phyloP scores from a whole-genome alignment of 768 basidiomycete species.

The Austroboletus eburneus region DNA sequence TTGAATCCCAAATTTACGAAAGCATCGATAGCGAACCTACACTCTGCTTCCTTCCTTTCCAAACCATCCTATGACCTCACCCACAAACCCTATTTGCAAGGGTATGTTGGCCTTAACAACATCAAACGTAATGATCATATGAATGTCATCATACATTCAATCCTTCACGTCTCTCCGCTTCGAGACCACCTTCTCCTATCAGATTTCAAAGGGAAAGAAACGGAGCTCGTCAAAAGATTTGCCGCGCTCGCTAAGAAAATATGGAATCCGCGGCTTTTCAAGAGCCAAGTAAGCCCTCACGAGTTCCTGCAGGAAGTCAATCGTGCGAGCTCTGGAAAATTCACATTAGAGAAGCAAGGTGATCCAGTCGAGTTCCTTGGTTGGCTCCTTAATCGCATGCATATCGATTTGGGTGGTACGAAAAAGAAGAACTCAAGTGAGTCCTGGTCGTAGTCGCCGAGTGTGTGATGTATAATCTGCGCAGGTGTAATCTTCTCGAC shows the following conservation, averaged over 20 bases:
- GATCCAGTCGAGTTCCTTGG: conserved; percentile 95
- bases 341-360: conserved; percentile 89
- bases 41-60: conserved; percentile 52
- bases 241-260: conserved; percentile 85
- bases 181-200: conserved; percentile 85
- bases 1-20: conserved; percentile 84
- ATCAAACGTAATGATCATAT: conserved; percentile 97
- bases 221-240: conserved; percentile 87
- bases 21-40: conserved; percentile 49
- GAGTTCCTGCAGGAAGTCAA: conserved; percentile 98
- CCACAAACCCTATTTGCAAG: conserved; percentile 80
- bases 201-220: conserved; percentile 64
- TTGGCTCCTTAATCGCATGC: conserved; percentile 92
- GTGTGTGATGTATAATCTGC: conserved; percentile 14
- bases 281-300: conserved; percentile 97
- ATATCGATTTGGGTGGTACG: conserved; percentile 92
- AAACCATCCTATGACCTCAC: conserved; percentile 84
- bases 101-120: conserved; percentile 95
- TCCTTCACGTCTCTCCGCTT: conserved; percentile 87
- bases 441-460: conserved; percentile 29
- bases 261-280: conserved; percentile 96
- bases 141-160: conserved; percentile 93
- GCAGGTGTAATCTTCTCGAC: conserved; percentile 87
- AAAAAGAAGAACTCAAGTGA: conserved; percentile 87
- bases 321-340: conserved; percentile 83